Evolutionary conservation across 352 stramenopile species (phyloP).

Genomic region (Pythium scleroteichum): DNA sequence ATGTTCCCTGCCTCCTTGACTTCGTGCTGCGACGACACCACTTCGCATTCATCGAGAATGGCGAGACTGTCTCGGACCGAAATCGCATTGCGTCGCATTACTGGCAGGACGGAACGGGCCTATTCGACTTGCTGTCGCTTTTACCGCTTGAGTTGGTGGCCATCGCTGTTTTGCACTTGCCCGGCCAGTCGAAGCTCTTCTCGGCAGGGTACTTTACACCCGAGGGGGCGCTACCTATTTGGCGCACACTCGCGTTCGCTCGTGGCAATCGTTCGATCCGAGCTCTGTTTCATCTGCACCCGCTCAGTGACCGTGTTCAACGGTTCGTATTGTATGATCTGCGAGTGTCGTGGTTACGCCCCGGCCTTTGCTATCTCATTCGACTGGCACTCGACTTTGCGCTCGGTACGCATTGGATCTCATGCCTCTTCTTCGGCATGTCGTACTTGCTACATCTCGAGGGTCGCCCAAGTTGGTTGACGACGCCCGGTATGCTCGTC

Average conservation of each 20-base stretch:
- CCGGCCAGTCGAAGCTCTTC: slow-evolving; percentile 1
- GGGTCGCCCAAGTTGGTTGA: slow-evolving; percentile 48
- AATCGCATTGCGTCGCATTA: slow-evolving; percentile 42
- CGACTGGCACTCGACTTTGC: slow-evolving; percentile 38
- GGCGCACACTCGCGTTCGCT: slow-evolving; percentile 49
- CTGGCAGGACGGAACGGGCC: slow-evolving; percentile 43
- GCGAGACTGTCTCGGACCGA: slow-evolving; percentile 16
- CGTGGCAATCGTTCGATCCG: slow-evolving; percentile 58
- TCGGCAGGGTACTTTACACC: slow-evolving; percentile 26
- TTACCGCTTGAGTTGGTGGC: slow-evolving; percentile 51
- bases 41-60: slow-evolving; percentile 31
- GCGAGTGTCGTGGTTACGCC: slow-evolving; percentile 27
- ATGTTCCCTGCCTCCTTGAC: slow-evolving; percentile 38
- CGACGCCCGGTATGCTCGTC: slow-evolving; percentile 41
- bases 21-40: slow-evolving; percentile 32
- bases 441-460: slow-evolving; percentile 46
- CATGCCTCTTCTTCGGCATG: slow-evolving; percentile 42
- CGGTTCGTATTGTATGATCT: slow-evolving; percentile 59
- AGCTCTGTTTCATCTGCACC: slow-evolving; percentile 42
- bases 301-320: slow-evolving; percentile 48
- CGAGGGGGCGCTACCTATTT: slow-evolving; percentile 30
- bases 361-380: slow-evolving; percentile 38
- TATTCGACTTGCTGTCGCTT: slow-evolving; percentile 52
- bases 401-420: slow-evolving; percentile 32
- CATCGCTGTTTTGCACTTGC: slow-evolving; percentile 19